phyloP scores from a whole-genome alignment of 148 eudicot species.

The Bassia scoparia region DNA sequence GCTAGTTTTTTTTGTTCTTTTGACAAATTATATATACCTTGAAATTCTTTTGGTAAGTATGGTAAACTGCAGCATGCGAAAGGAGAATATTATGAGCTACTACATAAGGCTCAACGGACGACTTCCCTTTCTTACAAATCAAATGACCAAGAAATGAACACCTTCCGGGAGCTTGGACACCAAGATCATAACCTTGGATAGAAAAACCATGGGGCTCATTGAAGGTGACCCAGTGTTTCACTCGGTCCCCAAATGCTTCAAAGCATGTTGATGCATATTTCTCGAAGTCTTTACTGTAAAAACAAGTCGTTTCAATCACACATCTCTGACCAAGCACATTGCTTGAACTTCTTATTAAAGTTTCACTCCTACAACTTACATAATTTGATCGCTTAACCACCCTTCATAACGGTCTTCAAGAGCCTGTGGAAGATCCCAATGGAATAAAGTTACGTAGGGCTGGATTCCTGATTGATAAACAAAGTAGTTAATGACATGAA shows the following conservation, averaged over 20 bases:
- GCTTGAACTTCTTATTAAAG: neutral
- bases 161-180: slow-evolving; percentile 93
- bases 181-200: slow-evolving; percentile 76
- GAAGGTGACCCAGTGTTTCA: slow-evolving; percentile 91
- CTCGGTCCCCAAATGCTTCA: slow-evolving; percentile 82
- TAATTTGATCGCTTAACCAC: slow-evolving; percentile 60
- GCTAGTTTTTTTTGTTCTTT: no score
- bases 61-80: slow-evolving; percentile 78
- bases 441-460: slow-evolving; percentile 84
- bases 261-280: slow-evolving; percentile 78
- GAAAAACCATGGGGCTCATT: slow-evolving; percentile 88
- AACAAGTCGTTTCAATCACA: neutral
- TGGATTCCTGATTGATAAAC: slow-evolving; percentile 58
- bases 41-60: slow-evolving; percentile 55
- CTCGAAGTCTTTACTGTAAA: slow-evolving; percentile 66
- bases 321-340: neutral
- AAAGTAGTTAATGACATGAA: slow-evolving; percentile 6
- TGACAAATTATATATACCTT: slow-evolving; percentile 54
- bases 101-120: slow-evolving; percentile 71
- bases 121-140: slow-evolving; percentile 67
- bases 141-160: slow-evolving; percentile 80
- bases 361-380: slow-evolving; percentile 42
- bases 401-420: slow-evolving; percentile 88
- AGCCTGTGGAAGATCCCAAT: slow-evolving; percentile 98
- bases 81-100: slow-evolving; percentile 86